These are phyloP conservation scores for Diaporthe helianthi DNA, from an alignment of 2,329 filamentous ascomycete genomes.

Conservation along the genomic window DNA sequence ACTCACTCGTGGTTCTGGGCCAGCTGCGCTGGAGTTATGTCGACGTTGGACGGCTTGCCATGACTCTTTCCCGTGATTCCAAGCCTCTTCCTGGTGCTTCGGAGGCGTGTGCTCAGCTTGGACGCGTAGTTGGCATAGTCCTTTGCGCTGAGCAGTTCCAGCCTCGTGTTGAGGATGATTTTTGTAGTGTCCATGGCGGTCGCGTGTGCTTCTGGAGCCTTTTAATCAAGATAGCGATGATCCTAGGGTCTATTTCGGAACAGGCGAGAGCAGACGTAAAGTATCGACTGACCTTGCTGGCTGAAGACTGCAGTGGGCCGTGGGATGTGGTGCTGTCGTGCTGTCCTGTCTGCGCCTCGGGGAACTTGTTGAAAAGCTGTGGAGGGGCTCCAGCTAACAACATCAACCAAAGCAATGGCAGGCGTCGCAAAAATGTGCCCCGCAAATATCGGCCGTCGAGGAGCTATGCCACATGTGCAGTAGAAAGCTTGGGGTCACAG, in stretches of 20 bases:
- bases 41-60: conserved; percentile 79
- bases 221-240: background rate
- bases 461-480: too few relatives aligned
- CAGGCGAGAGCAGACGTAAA: background rate
- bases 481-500: conserved; percentile 19
- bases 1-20: conserved; percentile 76
- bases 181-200: conserved; percentile 85
- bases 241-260: background rate
- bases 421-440: conserved; percentile 29
- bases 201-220: background rate
- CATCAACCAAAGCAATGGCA: conserved; percentile 9
- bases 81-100: conserved; percentile 84
- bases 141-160: conserved; percentile 79
- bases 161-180: conserved; percentile 79
- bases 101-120: conserved; percentile 80
- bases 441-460: conserved; percentile 25
- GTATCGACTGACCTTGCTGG: background rate
- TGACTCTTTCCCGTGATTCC: conserved; percentile 84
- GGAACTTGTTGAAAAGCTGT: conserved; percentile 2
- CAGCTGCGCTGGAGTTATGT: conserved; percentile 78
- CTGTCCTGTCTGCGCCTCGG: background rate
- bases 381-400: conserved; percentile 17
- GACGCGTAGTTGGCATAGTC: conserved; percentile 87
- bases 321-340: background rate
- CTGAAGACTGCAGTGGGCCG: background rate